phyloP scores from a whole-genome alignment of 139 green algal genomes.

The Eudorina sp. region DNA sequence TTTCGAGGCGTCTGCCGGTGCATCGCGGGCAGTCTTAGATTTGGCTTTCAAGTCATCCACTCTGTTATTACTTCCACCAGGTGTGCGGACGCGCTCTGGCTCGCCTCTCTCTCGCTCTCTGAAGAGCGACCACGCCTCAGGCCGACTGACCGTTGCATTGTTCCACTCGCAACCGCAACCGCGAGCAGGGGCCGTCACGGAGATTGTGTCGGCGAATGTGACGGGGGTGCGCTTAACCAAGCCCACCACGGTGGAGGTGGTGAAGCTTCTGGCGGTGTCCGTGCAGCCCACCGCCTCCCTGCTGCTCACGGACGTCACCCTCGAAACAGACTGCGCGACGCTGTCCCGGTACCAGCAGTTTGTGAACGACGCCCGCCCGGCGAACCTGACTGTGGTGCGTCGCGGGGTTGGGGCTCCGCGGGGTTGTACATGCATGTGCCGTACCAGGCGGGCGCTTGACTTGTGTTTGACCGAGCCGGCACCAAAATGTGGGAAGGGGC shows the following conservation, averaged over 20 bases:
- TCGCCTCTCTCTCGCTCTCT: too few species aligned
- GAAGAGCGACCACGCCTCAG: neutral
- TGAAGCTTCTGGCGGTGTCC: neutral
- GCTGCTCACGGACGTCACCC: neutral
- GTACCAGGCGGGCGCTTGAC: too few species aligned
- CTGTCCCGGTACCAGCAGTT: conserved; percentile 1
- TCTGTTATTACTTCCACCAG: neutral
- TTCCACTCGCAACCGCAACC: neutral
- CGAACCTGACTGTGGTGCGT: neutral
- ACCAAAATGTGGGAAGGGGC: too few species aligned
- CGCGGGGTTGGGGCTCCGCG: too few species aligned
- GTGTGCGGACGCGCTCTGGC: neutral
- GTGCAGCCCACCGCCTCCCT: conserved; percentile 12
- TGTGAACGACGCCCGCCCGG: neutral
- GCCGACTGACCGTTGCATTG: neutral
- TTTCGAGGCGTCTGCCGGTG: neutral
- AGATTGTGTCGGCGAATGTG: neutral
- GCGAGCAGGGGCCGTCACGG: neutral
- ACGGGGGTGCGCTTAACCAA: conserved; percentile 4
- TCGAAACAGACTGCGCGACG: conserved; percentile 37
- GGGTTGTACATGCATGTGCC: too few species aligned
- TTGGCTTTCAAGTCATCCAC: neutral
- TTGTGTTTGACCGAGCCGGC: too few species aligned
- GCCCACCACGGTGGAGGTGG: neutral
- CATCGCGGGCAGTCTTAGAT: neutral